phyloP scores from a whole-genome alignment of 441 rosid genomes.

The Syzygium syzygioides region DNA sequence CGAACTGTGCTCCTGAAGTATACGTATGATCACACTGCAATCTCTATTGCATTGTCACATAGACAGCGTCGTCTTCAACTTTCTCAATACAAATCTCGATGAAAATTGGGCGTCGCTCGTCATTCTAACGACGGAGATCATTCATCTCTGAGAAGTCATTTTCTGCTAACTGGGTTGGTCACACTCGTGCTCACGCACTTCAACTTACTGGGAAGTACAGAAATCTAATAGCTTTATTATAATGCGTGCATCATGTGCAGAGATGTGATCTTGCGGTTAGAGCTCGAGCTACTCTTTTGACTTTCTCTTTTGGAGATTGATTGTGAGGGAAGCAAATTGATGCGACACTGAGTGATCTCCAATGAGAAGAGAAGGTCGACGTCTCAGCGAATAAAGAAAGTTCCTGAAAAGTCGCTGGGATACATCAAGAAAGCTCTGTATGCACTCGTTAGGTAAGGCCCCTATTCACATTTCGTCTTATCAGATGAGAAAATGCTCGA shows the following conservation, averaged over 20 bases:
- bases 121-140: neutral
- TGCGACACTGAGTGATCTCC: neutral
- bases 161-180: neutral
- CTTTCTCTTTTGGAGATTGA: neutral
- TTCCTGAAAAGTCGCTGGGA: neutral
- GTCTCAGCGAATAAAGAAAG: neutral
- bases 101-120: neutral
- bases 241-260: neutral
- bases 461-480: neutral
- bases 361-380: neutral
- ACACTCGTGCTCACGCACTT: neutral
- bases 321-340: neutral
- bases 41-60: neutral
- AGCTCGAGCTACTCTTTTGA: neutral
- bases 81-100: neutral
- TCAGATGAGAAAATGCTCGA: neutral
- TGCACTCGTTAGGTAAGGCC: neutral
- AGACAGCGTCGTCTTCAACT: neutral
- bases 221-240: neutral
- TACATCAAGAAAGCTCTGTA: neutral
- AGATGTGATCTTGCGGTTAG: neutral
- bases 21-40: neutral
- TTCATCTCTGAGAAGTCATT: neutral
- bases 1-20: neutral
- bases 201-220: neutral